These are phyloP conservation scores for Stromatinia cepivora DNA, from an alignment of 2,329 filamentous ascomycete species.

Conservation along the genomic window DNA sequence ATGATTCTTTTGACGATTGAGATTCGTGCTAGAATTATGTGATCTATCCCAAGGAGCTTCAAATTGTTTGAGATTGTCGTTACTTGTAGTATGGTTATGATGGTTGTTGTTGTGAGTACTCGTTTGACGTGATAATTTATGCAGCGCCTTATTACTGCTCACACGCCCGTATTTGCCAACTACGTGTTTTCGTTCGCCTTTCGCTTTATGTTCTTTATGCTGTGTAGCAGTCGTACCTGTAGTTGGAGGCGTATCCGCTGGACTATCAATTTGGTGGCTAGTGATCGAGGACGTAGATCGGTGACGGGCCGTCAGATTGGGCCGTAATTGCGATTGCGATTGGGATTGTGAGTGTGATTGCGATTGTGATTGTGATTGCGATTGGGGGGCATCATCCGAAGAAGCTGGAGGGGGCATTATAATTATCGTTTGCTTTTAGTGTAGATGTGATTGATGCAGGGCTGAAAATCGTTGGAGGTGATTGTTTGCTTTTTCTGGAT, in stretches of 20 bases:
- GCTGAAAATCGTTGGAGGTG: slow-evolving; percentile 16
- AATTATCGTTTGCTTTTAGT: slow-evolving; percentile 9
- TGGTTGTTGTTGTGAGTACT: slow-evolving; percentile 27
- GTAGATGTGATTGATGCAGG: slow-evolving; percentile 22
- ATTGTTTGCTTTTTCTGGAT: slow-evolving; percentile 32
- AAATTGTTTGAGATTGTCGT: slow-evolving; percentile 37
- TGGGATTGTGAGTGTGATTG: slow-evolving; percentile 25
- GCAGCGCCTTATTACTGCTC: slow-evolving; percentile 37
- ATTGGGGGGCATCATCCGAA: slow-evolving; percentile 20
- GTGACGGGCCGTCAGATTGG: slow-evolving; percentile 28
- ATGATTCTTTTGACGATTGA: slow-evolving; percentile 49
- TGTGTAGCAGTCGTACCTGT: slow-evolving; percentile 30
- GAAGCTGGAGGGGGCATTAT: slow-evolving; percentile 22
- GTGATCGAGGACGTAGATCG: slow-evolving; percentile 34
- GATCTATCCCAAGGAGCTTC: slow-evolving; percentile 35
- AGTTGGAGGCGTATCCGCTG: slow-evolving; percentile 31
- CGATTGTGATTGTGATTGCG: slow-evolving; percentile 22
- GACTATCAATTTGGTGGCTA: slow-evolving; percentile 26
- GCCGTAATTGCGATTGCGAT: slow-evolving; percentile 28
- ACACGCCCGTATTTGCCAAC: slow-evolving; percentile 33
- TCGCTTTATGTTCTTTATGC: slow-evolving; percentile 35
- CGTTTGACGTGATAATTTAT: slow-evolving; percentile 31
- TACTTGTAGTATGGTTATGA: slow-evolving; percentile 33
- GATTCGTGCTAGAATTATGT: slow-evolving; percentile 36
- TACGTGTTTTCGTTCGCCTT: slow-evolving; percentile 33